Evolutionary conservation across 192 early-diverging fungal genomes (phyloP).

Genomic region (Coemansia sp.): DNA sequence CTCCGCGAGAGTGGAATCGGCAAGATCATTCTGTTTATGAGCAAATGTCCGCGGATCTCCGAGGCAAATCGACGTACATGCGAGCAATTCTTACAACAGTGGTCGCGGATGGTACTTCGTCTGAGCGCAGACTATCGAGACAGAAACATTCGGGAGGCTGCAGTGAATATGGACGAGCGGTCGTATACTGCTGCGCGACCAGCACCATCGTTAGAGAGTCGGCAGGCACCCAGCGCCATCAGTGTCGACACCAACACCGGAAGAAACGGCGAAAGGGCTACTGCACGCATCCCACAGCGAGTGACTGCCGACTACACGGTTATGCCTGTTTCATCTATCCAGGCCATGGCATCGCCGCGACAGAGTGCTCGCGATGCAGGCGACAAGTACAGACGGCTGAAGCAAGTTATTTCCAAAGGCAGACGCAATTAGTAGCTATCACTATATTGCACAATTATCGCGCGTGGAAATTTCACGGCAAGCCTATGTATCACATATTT

Average conservation of each 20-base stretch:
- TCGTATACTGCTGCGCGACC: constrained; percentile 7
- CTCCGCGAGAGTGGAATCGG: constrained; percentile 81
- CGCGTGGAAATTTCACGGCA: too few relatives aligned
- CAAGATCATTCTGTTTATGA: constrained; percentile 84
- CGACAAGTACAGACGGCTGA: constrained; percentile 36
- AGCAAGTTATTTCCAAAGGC: constrained; percentile 33
- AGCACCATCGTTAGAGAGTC: neutral
- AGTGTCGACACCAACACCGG: constrained; percentile 26
- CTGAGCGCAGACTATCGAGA: constrained; percentile 74
- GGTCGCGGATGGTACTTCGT: constrained; percentile 82
- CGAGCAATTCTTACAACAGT: constrained; percentile 77
- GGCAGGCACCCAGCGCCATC: constrained; percentile 19
- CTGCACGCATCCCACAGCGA: constrained; percentile 42
- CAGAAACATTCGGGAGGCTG: constrained; percentile 34
- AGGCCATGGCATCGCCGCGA: constrained; percentile 12
- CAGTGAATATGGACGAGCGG: constrained; percentile 12
- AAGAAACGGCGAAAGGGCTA: constrained; percentile 23
- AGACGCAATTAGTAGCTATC: constrained; percentile 13
- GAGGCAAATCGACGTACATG: constrained; percentile 67
- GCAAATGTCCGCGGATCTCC: constrained; percentile 79
- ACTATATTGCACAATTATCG: too few relatives aligned
- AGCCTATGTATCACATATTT: too few relatives aligned
- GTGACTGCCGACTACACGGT: constrained; percentile 43
- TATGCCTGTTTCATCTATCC: constrained; percentile 44
- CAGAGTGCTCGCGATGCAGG: constrained; percentile 12